Evolutionary conservation across 441 rosid species (phyloP).

Genomic region (Erodium chrysanthum): DNA sequence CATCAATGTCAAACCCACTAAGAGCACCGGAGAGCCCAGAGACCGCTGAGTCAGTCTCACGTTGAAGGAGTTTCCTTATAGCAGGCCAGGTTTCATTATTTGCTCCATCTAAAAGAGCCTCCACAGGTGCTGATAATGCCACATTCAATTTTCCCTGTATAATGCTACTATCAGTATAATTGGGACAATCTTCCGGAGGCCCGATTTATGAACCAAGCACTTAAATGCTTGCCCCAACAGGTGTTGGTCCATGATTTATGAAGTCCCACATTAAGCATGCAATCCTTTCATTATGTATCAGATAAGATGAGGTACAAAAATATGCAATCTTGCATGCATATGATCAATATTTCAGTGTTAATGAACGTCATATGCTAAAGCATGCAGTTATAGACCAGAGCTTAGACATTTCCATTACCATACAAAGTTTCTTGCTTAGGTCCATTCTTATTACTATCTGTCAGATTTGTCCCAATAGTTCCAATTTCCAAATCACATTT

Average conservation of each 20-base stretch:
- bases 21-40: slow-evolving; percentile 56
- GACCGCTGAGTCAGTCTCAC: slow-evolving; percentile 66
- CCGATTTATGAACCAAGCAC: neutral
- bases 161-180: slow-evolving; percentile 17
- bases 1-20: slow-evolving; percentile 74
- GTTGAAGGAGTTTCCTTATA: slow-evolving; percentile 60
- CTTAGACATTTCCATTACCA: neutral
- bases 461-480: neutral
- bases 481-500: neutral
- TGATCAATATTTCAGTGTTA: neutral
- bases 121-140: slow-evolving; percentile 80
- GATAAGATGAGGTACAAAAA: neutral
- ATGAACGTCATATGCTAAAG: neutral
- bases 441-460: neutral
- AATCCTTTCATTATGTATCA: neutral
- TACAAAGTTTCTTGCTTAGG: neutral
- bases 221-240: neutral
- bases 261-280: neutral
- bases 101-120: slow-evolving; percentile 89
- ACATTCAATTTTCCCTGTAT: slow-evolving; percentile 68
- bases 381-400: slow-evolving; percentile 1
- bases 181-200: neutral
- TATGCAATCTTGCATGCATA: neutral
- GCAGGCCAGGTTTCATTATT: slow-evolving; percentile 78
- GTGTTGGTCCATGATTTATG: too few species aligned